Evolutionary conservation across 2,329 filamentous ascomycete species (phyloP).

Genomic region (Tolypocladium endophyticum): DNA sequence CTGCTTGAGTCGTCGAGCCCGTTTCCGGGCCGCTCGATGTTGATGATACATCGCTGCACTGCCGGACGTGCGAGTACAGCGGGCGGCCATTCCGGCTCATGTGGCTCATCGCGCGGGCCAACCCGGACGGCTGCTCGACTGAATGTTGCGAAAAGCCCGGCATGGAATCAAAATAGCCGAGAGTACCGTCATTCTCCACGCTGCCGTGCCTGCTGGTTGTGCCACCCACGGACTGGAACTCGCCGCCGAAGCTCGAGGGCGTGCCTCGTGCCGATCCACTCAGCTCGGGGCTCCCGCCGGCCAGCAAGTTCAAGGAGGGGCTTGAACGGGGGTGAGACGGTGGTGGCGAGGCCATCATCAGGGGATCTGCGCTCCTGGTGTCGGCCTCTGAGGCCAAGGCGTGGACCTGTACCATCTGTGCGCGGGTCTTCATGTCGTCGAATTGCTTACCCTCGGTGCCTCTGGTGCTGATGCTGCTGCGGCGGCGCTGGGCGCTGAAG

Average conservation of each 20-base stretch:
- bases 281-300: background rate
- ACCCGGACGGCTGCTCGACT: background rate
- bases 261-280: background rate
- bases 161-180: background rate
- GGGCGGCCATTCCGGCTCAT: constrained; percentile 28
- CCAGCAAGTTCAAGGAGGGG: background rate
- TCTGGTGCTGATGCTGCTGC: background rate
- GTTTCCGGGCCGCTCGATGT: constrained; percentile 17
- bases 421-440: background rate
- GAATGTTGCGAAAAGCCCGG: background rate
- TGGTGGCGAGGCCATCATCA: constrained; percentile 20
- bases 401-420: constrained; percentile 19
- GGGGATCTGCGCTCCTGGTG: constrained; percentile 29
- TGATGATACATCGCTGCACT: constrained; percentile 34
- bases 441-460: background rate
- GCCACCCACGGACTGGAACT: background rate
- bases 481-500: constrained; percentile 24
- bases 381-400: constrained; percentile 32
- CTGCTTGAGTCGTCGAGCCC: constrained; percentile 11
- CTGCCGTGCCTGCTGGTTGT: background rate
- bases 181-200: background rate
- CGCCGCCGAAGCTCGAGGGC: background rate
- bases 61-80: constrained; percentile 25
- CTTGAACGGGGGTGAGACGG: background rate
- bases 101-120: constrained; percentile 14